Percentiles rank a stretch among this genome's conserved stretches.
Evolutionary conservation across 768 basidiomycete genomes (phyloP).

Genomic region (Clavaria fumosa): DNA sequence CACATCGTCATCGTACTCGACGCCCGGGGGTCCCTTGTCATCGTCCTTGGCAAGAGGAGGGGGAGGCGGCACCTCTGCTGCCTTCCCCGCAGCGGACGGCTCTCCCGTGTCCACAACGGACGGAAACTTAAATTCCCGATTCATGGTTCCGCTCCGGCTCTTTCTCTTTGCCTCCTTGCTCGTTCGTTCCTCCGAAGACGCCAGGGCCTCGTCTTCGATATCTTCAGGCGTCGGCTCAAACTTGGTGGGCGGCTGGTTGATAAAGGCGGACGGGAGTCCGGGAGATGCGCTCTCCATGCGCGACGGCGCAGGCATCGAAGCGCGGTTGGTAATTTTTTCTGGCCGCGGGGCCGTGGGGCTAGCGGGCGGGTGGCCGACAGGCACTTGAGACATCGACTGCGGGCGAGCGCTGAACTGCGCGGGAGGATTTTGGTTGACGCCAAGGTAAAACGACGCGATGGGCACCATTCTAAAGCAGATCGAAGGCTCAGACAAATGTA

Average conservation of each 20-base stretch:
- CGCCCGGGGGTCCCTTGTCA: too few species aligned
- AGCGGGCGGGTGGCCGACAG: conserved; percentile 33
- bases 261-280: conserved; percentile 21
- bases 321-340: conserved; percentile 32
- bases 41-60: too few species aligned
- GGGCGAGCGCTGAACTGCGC: conserved; percentile 33
- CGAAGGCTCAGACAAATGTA: conserved; percentile 2
- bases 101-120: too few species aligned
- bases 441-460: conserved; percentile 71
- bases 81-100: too few species aligned
- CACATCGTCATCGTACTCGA: too few species aligned
- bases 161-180: conserved; percentile 23
- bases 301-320: conserved; percentile 52
- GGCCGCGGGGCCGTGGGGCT: conserved; percentile 18
- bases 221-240: conserved; percentile 40
- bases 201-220: conserved; percentile 22
- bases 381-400: conserved; percentile 66
- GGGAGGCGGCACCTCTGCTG: too few species aligned
- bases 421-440: conserved; percentile 38
- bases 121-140: conserved; percentile 62
- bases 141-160: conserved; percentile 61
- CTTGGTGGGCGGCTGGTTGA: conserved; percentile 24
- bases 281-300: conserved; percentile 31
- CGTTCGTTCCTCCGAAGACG: conserved; percentile 18
- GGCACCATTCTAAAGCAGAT: conserved; percentile 66